These are phyloP conservation scores for Cocos nucifera DNA, from an alignment of 176 grass and related monocot genomes.

Conservation along the genomic window DNA sequence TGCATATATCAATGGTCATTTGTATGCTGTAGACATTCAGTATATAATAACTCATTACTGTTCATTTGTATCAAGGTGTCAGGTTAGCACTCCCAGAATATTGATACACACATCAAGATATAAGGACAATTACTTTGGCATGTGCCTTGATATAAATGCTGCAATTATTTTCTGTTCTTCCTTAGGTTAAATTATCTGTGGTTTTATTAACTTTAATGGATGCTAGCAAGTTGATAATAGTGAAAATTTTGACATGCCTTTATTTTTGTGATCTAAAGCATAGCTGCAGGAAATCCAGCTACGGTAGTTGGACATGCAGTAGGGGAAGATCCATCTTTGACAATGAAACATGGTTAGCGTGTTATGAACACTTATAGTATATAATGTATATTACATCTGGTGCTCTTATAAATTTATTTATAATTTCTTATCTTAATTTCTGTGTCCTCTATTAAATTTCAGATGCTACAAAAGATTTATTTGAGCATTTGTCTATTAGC, in stretches of 20 bases:
- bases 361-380: background rate
- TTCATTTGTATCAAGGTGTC: too few species aligned
- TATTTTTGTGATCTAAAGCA: conserved; percentile 40
- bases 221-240: background rate
- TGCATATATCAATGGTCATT: too few species aligned
- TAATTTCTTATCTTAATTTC: background rate
- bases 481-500: conserved; percentile 65
- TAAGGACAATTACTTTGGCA: too few species aligned
- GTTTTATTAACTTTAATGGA: conserved; percentile 1
- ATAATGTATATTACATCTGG: background rate
- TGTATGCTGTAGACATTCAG: too few species aligned
- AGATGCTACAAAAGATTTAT: conserved; percentile 94
- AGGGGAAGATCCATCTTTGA: conserved; percentile 89
- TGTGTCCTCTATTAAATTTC: conserved; percentile 24
- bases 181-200: background rate
- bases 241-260: background rate
- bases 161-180: too few species aligned
- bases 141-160: too few species aligned
- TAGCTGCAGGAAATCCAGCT: conserved; percentile 96
- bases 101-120: too few species aligned
- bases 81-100: too few species aligned
- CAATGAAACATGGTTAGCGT: conserved; percentile 86
- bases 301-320: conserved; percentile 71
- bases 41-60: too few species aligned
- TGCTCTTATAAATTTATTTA: conserved; percentile 11